Percentiles rank a stretch among this genome's conserved stretches.
phyloP scores from a whole-genome alignment of 75 land plant species.

The Pinus albicaulis region DNA sequence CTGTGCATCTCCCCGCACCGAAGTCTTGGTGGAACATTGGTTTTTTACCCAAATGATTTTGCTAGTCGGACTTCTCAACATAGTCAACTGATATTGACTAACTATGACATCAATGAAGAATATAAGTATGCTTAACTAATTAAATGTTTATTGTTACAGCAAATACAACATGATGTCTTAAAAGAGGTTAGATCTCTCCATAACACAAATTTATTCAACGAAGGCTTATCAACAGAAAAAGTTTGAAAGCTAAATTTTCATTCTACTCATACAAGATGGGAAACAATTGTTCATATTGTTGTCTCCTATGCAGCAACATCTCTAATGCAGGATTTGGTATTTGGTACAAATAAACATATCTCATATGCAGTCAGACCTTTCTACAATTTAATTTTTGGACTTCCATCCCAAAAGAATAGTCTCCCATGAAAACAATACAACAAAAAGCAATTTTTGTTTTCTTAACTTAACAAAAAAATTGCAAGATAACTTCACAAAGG shows the following conservation, averaged over 20 bases:
- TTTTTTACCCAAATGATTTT: background rate
- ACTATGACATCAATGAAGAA: background rate
- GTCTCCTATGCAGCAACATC: background rate
- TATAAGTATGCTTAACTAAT: background rate
- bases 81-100: background rate
- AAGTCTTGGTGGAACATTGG: no score
- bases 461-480: background rate
- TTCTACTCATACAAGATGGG: background rate
- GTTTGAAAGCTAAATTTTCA: background rate
- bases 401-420: background rate
- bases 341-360: background rate
- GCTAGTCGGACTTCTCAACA: background rate
- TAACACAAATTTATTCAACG: background rate
- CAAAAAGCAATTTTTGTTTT: background rate
- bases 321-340: background rate
- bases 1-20: no score
- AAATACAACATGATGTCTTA: background rate
- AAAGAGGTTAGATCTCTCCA: background rate
- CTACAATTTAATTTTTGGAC: background rate
- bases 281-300: background rate
- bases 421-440: background rate
- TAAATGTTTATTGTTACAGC: background rate
- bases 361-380: background rate
- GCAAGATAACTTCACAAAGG: background rate
- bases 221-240: background rate